Base-by-base conservation (phyloP, 768 basidiomycete species). In the Psilocybe azurescens region DNA sequence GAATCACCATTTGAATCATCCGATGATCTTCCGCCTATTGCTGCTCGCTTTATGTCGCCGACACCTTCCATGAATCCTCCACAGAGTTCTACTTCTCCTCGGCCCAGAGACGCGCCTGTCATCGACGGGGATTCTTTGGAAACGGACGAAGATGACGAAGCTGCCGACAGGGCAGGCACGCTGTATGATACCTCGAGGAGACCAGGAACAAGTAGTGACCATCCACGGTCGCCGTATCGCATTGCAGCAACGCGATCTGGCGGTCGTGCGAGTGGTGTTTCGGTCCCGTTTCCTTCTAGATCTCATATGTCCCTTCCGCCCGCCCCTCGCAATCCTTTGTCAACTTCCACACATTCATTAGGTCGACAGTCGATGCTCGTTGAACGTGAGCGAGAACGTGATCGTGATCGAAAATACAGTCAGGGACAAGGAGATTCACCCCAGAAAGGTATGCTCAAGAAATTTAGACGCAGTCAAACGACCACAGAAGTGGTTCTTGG, bases 41-140 rank as follows among this genome's bases (percentile, higher is more conserved):
- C 95, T 50, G 89, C 95, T 24, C 89, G 93, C 53, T 97, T 95
- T 82, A 91, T 95, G 79, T 90, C 90, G 3, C 91, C 91, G 9
- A 89, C 89, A 30, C 83, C 78, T 24, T 76, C 77, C 3, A 73
- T 73, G 62, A 73, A 70, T 14, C 56, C 56, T 18, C 53, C 41
- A 47, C 74, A 63, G 3, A 66, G 61, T 32, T 66, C 78, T 51
- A 71, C 78, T 7, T 77, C 79, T 29, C 73, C 73, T 55, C 82
- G 84, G 46, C 78, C 81, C 66, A 82, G 86, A 63, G 87, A 86
- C 56, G 78, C 81, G 0, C 87, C 87, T 4, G 86, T 87, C 60
- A 89, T 90, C 28, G 91, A 93, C 64, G 86, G 82, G 47, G 91
- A 92, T 64, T 92, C 87, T 24, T 63, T 81, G 7, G 81, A 89